Base-by-base conservation (phyloP, 1,139 yeast species). In the Yamadazyma atlantica region DNA sequence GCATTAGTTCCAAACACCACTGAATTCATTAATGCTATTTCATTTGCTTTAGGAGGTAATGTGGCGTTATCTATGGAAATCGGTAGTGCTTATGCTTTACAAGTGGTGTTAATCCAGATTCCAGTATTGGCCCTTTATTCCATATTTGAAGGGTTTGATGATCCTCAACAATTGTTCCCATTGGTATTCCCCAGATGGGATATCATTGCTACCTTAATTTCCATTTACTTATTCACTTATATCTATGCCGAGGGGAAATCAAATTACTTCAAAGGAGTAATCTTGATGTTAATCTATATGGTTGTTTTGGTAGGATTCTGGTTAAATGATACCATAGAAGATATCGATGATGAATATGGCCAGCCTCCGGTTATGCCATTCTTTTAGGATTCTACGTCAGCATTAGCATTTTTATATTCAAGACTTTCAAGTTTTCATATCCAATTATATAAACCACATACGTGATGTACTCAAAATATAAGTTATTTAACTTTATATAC, bases 1-100 rank as follows among this genome's bases (percentile, higher is more conserved):
- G 97, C 98, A 0, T 69, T 94, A 38, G 97, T 94, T 24, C 98
- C 98, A 10, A 92, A 90, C 56, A 89, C 97, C 4, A 92, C 99
- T 0, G 98, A 92, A 63, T 94, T 92, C 55, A 74, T 94, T 46
- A 94, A 92, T 62, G 99, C 98, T 53, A 90, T 92, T 43, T 89
- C 97, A 11, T 92, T 92, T 68, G 98, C 99, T 0, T 80, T 88
- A 53, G 81, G 94, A 48, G 99, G 98, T 2, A 92, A 92, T 50
- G 96, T 94, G 41, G 96, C 98, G 0, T 70, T 92, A 35, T 85
- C 94, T 2, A 87, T 92, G 96, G 99, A 92, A 59, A 92, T 92
- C 59, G 98, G 99, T 46, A 84, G 95, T 48, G 98, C 98, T 0
- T 92, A 92, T 58, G 98, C 96, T 0, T 70, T 92, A 44, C 99